Percentiles rank a stretch among this genome's conserved stretches.
Conservation (phyloP, 1,284 basidiomycete genomes). For the Ganoderma boninense region DNA sequence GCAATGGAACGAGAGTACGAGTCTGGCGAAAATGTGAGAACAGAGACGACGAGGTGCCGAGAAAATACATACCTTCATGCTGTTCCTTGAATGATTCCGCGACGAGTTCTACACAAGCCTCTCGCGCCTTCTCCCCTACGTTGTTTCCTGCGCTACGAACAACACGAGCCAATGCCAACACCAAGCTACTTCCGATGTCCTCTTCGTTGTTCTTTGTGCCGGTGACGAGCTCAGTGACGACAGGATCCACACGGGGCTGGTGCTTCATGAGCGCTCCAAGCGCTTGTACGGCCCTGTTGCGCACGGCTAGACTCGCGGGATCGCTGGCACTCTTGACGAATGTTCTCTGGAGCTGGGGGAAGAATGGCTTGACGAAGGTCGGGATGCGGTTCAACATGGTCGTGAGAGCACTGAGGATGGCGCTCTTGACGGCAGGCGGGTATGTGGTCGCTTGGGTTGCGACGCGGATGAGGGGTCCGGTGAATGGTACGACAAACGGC, state of each 20-base stretch:
- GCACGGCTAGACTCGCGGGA: constrained; percentile 80
- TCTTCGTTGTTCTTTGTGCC: constrained; percentile 77
- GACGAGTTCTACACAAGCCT: constrained; percentile 79
- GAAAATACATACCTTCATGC: constrained; percentile 67
- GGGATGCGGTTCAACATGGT: constrained; percentile 89
- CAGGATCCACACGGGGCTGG: constrained; percentile 86
- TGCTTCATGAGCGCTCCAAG: constrained; percentile 94
- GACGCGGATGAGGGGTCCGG: constrained; percentile 95
- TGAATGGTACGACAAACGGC: constrained; percentile 96
- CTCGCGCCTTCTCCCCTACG: constrained; percentile 80
- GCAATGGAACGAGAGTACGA: constrained; percentile 78
- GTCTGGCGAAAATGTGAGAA: constrained; percentile 53
- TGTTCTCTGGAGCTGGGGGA: constrained; percentile 96
- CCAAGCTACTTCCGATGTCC: constrained; percentile 78
- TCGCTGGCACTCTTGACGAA: constrained; percentile 96
- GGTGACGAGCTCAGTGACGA: constrained; percentile 88
- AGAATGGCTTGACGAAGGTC: constrained; percentile 95
- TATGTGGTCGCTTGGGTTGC: constrained; percentile 89
- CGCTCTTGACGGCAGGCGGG: constrained; percentile 91
- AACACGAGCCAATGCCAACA: constrained; percentile 82
- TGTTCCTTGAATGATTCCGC: constrained; percentile 81
- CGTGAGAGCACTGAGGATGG: constrained; percentile 84
- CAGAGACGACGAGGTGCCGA: not conserved
- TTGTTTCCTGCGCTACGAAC: constrained; percentile 78
- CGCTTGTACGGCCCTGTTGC: constrained; percentile 84